Percentiles rank a stretch among this genome's conserved stretches.
These are phyloP conservation scores for Zygosaccharomyces gambellarensis DNA, from an alignment of 805 yeast genomes.

Conservation along the genomic window DNA sequence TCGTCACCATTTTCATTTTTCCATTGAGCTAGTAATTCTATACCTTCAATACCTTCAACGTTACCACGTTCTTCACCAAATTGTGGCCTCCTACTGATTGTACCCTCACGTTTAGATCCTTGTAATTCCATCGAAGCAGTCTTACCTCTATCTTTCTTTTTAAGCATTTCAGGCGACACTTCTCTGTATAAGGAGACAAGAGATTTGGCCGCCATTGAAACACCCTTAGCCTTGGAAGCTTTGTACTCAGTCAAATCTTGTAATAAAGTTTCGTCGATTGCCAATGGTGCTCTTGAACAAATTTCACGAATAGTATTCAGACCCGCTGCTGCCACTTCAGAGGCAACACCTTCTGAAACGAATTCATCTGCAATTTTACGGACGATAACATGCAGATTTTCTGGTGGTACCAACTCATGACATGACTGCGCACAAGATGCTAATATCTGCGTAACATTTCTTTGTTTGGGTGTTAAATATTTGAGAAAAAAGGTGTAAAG, in stretches of 20 bases:
- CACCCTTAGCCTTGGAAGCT: slow-evolving; percentile 91
- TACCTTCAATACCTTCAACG: slow-evolving; percentile 78
- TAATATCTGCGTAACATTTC: slow-evolving; percentile 90
- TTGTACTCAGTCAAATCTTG: slow-evolving; percentile 89
- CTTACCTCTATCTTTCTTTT: slow-evolving; percentile 89
- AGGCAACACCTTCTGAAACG: slow-evolving; percentile 96
- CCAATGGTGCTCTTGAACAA: slow-evolving; percentile 86
- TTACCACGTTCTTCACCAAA: slow-evolving; percentile 70
- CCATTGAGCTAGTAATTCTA: slow-evolving; percentile 89
- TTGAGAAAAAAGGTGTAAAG: slow-evolving; percentile 84
- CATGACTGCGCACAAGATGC: slow-evolving; percentile 97
- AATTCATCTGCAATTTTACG: slow-evolving; percentile 95
- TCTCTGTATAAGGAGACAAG: slow-evolving; percentile 84
- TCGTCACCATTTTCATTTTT: slow-evolving; percentile 44
- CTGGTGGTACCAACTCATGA: slow-evolving; percentile 97
- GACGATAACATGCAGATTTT: slow-evolving; percentile 69
- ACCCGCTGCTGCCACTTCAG: slow-evolving; percentile 98
- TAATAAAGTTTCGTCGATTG: slow-evolving; percentile 79
- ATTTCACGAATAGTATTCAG: slow-evolving; percentile 92
- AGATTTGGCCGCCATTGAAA: slow-evolving; percentile 88
- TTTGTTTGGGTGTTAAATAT: slow-evolving; percentile 89
- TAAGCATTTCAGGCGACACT: slow-evolving; percentile 93
- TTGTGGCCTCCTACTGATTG: slow-evolving; percentile 38
- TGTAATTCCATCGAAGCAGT: slow-evolving; percentile 78
- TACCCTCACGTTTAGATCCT: slow-evolving; percentile 48